These are phyloP conservation scores for Blepharisma stoltei DNA, from an alignment of 73 alveolate genomes.

Conservation along the genomic window DNA sequence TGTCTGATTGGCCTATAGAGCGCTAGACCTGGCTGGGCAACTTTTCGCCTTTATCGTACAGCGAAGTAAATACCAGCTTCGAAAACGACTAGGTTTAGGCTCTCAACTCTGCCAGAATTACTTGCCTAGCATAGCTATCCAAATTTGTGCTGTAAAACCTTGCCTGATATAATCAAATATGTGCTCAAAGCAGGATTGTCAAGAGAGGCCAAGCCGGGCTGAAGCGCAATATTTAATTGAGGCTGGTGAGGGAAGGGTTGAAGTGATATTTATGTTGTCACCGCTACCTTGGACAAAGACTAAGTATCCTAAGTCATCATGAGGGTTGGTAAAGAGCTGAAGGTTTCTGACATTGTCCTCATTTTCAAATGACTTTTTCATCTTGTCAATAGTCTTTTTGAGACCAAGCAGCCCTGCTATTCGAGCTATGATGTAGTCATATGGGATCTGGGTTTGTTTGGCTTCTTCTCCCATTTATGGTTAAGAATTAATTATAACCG, in stretches of 20 bases:
- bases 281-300: neutral
- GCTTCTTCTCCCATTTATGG: conserved; percentile 9
- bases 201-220: no score
- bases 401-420: conserved; percentile 4
- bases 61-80: no score
- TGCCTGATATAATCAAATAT: no score
- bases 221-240: no score
- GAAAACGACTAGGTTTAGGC: no score
- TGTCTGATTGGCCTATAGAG: no score
- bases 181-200: no score
- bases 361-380: conserved; percentile 10
- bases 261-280: neutral
- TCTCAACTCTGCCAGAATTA: no score
- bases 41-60: no score
- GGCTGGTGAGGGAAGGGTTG: neutral
- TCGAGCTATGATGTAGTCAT: conserved; percentile 12
- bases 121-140: no score
- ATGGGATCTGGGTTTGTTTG: conserved; percentile 8
- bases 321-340: neutral
- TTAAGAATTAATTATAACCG: conserved; percentile 21
- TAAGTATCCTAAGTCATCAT: conserved; percentile 19
- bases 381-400: neutral
- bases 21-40: no score
- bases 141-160: no score
- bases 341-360: conserved; percentile 15